Conservation (phyloP, 2,329 filamentous ascomycete species). For the Penicillium sp. region DNA sequence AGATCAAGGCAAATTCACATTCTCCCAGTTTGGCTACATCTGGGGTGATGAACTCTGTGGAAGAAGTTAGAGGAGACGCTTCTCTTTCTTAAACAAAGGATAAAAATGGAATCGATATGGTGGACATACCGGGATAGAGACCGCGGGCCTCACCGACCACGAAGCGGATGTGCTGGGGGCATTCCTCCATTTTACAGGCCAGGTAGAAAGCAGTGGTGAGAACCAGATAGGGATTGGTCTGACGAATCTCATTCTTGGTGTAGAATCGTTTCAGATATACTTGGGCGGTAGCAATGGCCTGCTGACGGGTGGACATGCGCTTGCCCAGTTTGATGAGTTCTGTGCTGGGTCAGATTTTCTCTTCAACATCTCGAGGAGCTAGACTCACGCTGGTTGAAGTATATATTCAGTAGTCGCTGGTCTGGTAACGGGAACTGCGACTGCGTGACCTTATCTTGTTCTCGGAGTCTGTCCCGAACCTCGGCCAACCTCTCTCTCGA, state of each 20-base stretch:
- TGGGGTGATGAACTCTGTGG: conserved; percentile 65
- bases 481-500: conserved; percentile 76
- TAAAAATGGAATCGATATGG: background rate
- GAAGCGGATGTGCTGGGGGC: conserved; percentile 90
- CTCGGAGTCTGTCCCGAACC: conserved; percentile 74
- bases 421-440: conserved; percentile 82
- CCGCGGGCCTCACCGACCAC: conserved; percentile 83
- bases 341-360: conserved; percentile 36
- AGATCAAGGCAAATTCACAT: conserved; percentile 91
- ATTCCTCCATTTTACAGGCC: conserved; percentile 97
- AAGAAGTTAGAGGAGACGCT: background rate
- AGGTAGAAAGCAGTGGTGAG: conserved; percentile 93
- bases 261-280: conserved; percentile 96
- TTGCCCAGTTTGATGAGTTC: conserved; percentile 82
- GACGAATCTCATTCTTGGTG: conserved; percentile 82
- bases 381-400: conserved; percentile 80
- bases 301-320: conserved; percentile 81
- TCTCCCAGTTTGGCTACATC: conserved; percentile 86
- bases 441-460: conserved; percentile 72
- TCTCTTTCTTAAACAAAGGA: background rate
- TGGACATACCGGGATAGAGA: conserved; percentile 69
- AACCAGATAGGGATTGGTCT: conserved; percentile 90
- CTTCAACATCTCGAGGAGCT: background rate
- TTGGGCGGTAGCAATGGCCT: conserved; percentile 90
- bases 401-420: conserved; percentile 80